Evolutionary conservation across 140 eudicot species (phyloP), one percentile per base, ranked within the genome.

Genomic region (Stevia rebaudiana): DNA sequence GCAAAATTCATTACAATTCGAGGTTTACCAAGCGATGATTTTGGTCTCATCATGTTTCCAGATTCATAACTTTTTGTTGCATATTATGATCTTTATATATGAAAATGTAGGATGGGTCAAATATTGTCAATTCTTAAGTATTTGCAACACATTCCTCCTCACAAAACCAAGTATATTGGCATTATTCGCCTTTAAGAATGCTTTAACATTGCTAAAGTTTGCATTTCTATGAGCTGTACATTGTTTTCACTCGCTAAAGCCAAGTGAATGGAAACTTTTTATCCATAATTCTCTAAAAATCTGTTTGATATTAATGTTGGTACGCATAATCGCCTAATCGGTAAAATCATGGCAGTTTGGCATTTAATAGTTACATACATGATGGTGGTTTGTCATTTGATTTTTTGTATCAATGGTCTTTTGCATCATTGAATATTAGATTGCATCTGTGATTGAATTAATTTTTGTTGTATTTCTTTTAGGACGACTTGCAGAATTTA

Each of bases 401-500:
- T 42, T 28, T 1, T 28, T 80, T 7, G 3, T 18, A 12, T 48
- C 40, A 37, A 17, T 3, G 11, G 67, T 39, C 11, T 39, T 17
- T 12, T 11, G 30, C n/a, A 6, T 33, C 4, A 0, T 54, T 41
- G 24, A 53, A 21, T 44, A 18, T 72, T 23, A 15, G 25, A 52
- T 28, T 67, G 17, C 55, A 5, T 36, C 64, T 67, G 23, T 11
- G 49, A 55, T 31, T 28, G 44, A 35, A 5, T 58, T 36, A 33
- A 3, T 17, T 6, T 17, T 36, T 58, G n/a, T n/a, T n/a, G n/a
- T 7, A 31, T 6, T 42, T 56, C 15, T 35, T 73, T 68, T 62
- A 87, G 98, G 98, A 87, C 37, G 96, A 83, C 67, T 67, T 85
- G 58, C 95, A 79, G 71, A 88, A 62, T 69, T 59, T 63, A 61